Percentiles rank a stretch among this genome's conserved stretches.
Evolutionary conservation across 768 basidiomycete species (phyloP).

Genomic region (Tricholomella constricta): DNA sequence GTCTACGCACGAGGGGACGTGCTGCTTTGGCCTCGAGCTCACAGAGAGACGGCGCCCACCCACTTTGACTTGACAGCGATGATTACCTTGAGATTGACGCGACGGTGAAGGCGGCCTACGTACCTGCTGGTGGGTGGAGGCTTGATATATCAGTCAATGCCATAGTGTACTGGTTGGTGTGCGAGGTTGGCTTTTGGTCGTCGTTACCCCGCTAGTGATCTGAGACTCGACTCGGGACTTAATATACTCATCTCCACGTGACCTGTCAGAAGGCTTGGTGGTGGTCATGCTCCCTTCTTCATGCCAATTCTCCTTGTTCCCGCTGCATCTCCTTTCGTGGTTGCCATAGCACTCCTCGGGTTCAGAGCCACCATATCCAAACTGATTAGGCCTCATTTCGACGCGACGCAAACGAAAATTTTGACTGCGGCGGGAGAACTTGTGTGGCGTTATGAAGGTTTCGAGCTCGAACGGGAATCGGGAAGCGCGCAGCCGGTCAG

Average conservation of each 20-base stretch:
- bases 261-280: background rate
- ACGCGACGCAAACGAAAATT: too few relatives aligned
- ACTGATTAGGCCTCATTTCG: too few relatives aligned
- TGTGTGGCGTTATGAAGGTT: conserved; percentile 12
- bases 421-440: background rate
- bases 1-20: conserved; percentile 32
- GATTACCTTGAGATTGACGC: background rate
- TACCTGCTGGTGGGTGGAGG: conserved; percentile 53
- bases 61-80: conserved; percentile 39
- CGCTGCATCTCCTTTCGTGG: too few relatives aligned
- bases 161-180: conserved; percentile 7
- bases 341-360: too few relatives aligned
- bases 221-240: background rate
- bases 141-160: conserved; percentile 31
- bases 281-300: too few relatives aligned
- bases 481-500: conserved; percentile 9
- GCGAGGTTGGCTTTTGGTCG: conserved; percentile 3
- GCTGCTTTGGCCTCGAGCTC: conserved; percentile 40
- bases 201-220: background rate
- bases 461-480: conserved; percentile 14
- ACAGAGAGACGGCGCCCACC: conserved; percentile 54
- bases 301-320: too few relatives aligned
- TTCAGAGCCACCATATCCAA: too few relatives aligned
- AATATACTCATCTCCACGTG: background rate
- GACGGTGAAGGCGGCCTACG: conserved; percentile 16